These are phyloP conservation scores for Pythium phragmitis DNA, from an alignment of 352 stramenopile species.

Conservation along the genomic window DNA sequence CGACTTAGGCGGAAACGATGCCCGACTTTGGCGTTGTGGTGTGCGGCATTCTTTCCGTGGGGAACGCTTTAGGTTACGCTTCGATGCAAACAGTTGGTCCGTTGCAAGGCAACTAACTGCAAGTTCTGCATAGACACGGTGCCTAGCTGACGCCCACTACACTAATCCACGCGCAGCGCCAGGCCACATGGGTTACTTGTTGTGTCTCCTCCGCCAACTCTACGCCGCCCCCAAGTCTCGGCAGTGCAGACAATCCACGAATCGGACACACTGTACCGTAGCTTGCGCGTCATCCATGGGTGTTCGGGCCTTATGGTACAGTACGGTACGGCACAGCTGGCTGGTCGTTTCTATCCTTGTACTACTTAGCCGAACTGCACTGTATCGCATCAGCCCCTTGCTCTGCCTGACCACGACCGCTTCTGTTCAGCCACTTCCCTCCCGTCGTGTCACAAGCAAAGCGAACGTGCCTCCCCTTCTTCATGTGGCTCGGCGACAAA, in stretches of 20 bases:
- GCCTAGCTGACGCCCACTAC: neutral
- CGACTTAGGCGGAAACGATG: too few relatives aligned
- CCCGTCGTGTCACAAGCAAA: too few relatives aligned
- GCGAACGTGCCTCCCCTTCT: too few relatives aligned
- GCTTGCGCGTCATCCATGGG: constrained; percentile 6
- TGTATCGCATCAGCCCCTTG: too few relatives aligned
- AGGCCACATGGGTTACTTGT: constrained; percentile 13
- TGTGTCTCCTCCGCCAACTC: neutral
- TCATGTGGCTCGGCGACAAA: too few relatives aligned
- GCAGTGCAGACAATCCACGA: neutral
- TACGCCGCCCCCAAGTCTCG: neutral
- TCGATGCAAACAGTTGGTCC: neutral
- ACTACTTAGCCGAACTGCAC: too few relatives aligned
- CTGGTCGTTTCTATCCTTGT: too few relatives aligned
- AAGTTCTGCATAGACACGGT: constrained; percentile 23
- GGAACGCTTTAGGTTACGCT: neutral
- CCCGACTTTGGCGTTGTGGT: too few relatives aligned
- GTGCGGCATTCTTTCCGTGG: neutral
- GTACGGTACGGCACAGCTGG: too few relatives aligned
- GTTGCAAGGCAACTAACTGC: constrained; percentile 5
- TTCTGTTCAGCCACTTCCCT: too few relatives aligned
- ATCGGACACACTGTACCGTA: too few relatives aligned
- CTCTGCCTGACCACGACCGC: too few relatives aligned
- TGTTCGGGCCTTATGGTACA: neutral
- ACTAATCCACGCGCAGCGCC: constrained; percentile 1